These are phyloP conservation scores for Gardenia jasminoides DNA, from an alignment of 257 asterid genomes.

Conservation along the genomic window DNA sequence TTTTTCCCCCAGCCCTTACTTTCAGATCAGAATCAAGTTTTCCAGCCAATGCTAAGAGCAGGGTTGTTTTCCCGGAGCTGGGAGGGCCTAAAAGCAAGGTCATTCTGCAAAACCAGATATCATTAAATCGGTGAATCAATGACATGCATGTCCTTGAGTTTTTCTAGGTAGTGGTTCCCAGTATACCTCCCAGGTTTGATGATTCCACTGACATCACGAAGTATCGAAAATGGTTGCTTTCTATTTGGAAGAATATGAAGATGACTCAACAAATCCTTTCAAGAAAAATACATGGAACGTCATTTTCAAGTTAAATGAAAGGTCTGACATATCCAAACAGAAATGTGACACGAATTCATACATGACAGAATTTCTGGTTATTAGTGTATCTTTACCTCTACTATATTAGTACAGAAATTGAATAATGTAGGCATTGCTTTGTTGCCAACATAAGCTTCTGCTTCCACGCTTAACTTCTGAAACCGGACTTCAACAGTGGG, in stretches of 20 bases:
- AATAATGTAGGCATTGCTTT: slow-evolving; percentile 39
- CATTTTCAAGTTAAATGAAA: not conserved
- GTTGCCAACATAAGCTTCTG: slow-evolving; percentile 24
- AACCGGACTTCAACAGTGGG: slow-evolving; percentile 39
- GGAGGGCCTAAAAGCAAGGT: slow-evolving; percentile 78
- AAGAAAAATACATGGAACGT: not conserved
- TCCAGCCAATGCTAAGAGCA: slow-evolving; percentile 68
- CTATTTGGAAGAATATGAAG: slow-evolving; percentile 41
- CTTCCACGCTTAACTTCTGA: slow-evolving; percentile 34
- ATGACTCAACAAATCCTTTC: slow-evolving; percentile 45
- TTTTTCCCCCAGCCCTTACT: slow-evolving; percentile 19
- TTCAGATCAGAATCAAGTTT: slow-evolving; percentile 49
- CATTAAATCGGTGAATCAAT: not conserved
- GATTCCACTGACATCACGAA: slow-evolving; percentile 58
- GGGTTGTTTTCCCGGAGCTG: slow-evolving; percentile 58
- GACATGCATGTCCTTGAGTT: not conserved
- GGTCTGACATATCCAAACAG: not conserved
- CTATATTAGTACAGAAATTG: slow-evolving; percentile 43
- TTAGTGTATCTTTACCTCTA: slow-evolving; percentile 41
- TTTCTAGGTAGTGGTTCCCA: too few relatives aligned
- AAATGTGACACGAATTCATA: not conserved
- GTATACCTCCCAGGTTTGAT: slow-evolving; percentile 60
- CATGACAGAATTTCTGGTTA: not conserved
- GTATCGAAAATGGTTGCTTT: slow-evolving; percentile 48
- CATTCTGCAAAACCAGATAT: slow-evolving; percentile 41